phyloP scores from a whole-genome alignment of 2,329 filamentous ascomycete species.

The Ambrosiella cleistominuta region DNA sequence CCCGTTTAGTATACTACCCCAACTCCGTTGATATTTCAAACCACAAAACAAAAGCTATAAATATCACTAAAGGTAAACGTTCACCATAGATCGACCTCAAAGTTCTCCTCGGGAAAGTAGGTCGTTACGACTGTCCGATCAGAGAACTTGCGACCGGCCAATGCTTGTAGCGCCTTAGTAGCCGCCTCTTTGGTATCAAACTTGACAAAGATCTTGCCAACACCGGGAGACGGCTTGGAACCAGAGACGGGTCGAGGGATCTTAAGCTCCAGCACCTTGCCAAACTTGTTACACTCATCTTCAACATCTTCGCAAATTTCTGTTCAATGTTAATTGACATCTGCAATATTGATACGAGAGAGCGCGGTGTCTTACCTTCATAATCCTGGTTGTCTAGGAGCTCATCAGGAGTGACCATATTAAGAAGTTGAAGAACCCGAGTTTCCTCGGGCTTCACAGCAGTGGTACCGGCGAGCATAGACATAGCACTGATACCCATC shows the following conservation, averaged over 20 bases:
- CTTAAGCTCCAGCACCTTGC: slow-evolving; percentile 72
- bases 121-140: slow-evolving; percentile 93
- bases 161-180: slow-evolving; percentile 67
- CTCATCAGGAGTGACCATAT: slow-evolving; percentile 97
- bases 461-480: slow-evolving; percentile 83
- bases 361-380: slow-evolving; percentile 46
- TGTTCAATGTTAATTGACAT: slow-evolving; percentile 27
- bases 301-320: slow-evolving; percentile 92
- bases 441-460: slow-evolving; percentile 62
- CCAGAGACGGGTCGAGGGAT: slow-evolving; percentile 74
- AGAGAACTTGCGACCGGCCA: slow-evolving; percentile 90
- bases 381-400: slow-evolving; percentile 89
- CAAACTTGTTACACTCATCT: slow-evolving; percentile 87
- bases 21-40: slow-evolving; percentile 8
- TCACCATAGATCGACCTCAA: slow-evolving; percentile 81
- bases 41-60: slow-evolving; percentile 1
- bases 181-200: slow-evolving; percentile 65
- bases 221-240: slow-evolving; percentile 67
- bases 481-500: slow-evolving; percentile 95
- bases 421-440: slow-evolving; percentile 77
- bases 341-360: neutral
- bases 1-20: slow-evolving; percentile 2
- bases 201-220: slow-evolving; percentile 97
- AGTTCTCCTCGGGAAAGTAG: slow-evolving; percentile 95
- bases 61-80: neutral